Conservation (phyloP, 768 basidiomycete genomes). For the Suillus bovinus region DNA sequence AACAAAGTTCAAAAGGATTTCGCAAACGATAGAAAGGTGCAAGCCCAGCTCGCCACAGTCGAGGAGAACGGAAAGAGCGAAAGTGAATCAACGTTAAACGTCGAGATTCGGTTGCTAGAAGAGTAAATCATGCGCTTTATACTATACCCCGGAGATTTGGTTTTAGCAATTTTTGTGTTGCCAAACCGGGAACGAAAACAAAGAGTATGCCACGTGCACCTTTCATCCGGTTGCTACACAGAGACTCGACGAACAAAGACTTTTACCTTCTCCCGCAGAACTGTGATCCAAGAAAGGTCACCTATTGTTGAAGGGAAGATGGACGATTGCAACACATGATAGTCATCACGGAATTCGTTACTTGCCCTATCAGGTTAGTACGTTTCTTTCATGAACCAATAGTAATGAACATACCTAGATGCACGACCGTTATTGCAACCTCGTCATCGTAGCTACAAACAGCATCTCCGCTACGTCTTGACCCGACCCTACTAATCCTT, state of each 20-base stretch:
- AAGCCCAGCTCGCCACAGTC: constrained; percentile 10
- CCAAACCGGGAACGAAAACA: constrained; percentile 11
- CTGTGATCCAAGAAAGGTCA: neutral
- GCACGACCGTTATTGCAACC: neutral
- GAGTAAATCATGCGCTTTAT: neutral
- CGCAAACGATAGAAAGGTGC: constrained; percentile 4
- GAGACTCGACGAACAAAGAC: neutral
- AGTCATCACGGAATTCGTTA: neutral
- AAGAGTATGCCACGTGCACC: neutral
- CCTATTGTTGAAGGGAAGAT: neutral
- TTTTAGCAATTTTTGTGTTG: no score
- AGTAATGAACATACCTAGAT: no score
- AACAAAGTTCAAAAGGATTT: constrained; percentile 3
- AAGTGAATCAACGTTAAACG: neutral
- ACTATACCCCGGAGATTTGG: neutral
- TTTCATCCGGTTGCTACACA: neutral
- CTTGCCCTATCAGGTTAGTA: neutral
- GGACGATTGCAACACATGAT: neutral
- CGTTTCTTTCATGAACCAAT: neutral
- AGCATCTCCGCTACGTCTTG: neutral
- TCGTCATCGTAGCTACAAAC: neutral
- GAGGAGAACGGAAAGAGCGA: constrained; percentile 3
- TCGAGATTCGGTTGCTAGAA: neutral
- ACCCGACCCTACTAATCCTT: neutral
- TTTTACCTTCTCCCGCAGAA: neutral